Evolutionary conservation across 2,329 filamentous ascomycete species (phyloP).

Genomic region (Botryotinia convoluta): DNA sequence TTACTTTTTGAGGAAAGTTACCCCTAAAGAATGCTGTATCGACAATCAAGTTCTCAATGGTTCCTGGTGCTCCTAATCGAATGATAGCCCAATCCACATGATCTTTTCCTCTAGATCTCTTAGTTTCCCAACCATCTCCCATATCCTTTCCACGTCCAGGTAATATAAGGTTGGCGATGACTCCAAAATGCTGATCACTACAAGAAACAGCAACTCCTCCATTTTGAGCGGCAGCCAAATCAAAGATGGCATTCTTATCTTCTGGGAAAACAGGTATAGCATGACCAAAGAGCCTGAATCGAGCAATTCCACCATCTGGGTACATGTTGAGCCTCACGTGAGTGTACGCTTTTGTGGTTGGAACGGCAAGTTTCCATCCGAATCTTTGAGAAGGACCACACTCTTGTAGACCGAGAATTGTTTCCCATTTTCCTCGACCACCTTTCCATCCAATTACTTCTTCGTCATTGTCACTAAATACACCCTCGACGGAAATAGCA

Average conservation of each 20-base stretch:
- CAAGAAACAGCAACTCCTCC: constrained; percentile 73
- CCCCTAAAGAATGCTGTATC: constrained; percentile 83
- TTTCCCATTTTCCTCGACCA: constrained; percentile 63
- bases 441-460: constrained; percentile 63
- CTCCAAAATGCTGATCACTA: constrained; percentile 82
- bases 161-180: constrained; percentile 75
- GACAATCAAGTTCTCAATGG: constrained; percentile 64
- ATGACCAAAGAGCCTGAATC: constrained; percentile 74
- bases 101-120: constrained; percentile 65
- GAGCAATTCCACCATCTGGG: constrained; percentile 78
- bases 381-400: constrained; percentile 74
- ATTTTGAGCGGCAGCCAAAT: constrained; percentile 75
- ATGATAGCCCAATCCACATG: constrained; percentile 83
- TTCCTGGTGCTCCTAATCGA: constrained; percentile 64
- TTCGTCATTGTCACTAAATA: constrained; percentile 64
- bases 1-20: constrained; percentile 77
- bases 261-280: constrained; percentile 74
- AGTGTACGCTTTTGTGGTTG: constrained; percentile 67
- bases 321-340: constrained; percentile 83
- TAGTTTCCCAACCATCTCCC: constrained; percentile 87
- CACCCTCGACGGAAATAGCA: constrained; percentile 73
- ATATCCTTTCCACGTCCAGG: constrained; percentile 79
- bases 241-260: constrained; percentile 63
- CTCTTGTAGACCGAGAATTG: constrained; percentile 65
- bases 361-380: constrained; percentile 63